A percentile compares a stretch with the other conserved stretches of the same genome.
phyloP scores from a whole-genome alignment of 768 basidiomycete genomes.

The Lentinus brumalis region DNA sequence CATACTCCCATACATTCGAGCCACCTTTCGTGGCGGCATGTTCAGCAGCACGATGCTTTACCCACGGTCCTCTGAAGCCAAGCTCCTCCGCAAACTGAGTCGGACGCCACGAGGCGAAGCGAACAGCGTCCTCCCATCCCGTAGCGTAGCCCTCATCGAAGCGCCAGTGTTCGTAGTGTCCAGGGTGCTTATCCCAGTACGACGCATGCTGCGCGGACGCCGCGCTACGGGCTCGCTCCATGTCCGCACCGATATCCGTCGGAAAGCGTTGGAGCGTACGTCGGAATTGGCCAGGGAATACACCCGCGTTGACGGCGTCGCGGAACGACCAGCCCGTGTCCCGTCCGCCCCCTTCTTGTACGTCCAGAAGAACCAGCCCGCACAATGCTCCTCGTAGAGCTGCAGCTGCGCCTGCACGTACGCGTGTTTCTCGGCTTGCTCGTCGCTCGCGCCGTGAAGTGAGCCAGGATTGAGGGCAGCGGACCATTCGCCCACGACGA shows the following conservation, averaged over 20 bases:
- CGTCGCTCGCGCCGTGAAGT: constrained; percentile 46
- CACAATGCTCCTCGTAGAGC: constrained; percentile 62
- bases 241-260: constrained; percentile 40
- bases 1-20: constrained; percentile 65
- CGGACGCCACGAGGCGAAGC: constrained; percentile 39
- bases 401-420: constrained; percentile 68
- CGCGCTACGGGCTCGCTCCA: constrained; percentile 20
- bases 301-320: constrained; percentile 62
- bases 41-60: constrained; percentile 44
- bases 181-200: constrained; percentile 54
- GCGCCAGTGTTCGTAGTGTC: constrained; percentile 65
- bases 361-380: constrained; percentile 80
- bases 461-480: constrained; percentile 71
- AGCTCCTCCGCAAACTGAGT: constrained; percentile 49
- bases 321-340: constrained; percentile 77
- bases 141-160: constrained; percentile 64
- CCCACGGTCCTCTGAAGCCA: constrained; percentile 68
- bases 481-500: constrained; percentile 82
- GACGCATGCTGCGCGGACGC: constrained; percentile 40
- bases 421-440: constrained; percentile 43
- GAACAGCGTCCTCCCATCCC: constrained; percentile 74
- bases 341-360: constrained; percentile 67
- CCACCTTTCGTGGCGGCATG: constrained; percentile 47
- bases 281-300: constrained; percentile 49
- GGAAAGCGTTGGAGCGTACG: constrained; percentile 30